A percentile compares a stretch with the other conserved stretches of the same genome.
Evolutionary conservation across 176 grass and related monocot genomes (phyloP).

Genomic region (Cenchrus americanus): DNA sequence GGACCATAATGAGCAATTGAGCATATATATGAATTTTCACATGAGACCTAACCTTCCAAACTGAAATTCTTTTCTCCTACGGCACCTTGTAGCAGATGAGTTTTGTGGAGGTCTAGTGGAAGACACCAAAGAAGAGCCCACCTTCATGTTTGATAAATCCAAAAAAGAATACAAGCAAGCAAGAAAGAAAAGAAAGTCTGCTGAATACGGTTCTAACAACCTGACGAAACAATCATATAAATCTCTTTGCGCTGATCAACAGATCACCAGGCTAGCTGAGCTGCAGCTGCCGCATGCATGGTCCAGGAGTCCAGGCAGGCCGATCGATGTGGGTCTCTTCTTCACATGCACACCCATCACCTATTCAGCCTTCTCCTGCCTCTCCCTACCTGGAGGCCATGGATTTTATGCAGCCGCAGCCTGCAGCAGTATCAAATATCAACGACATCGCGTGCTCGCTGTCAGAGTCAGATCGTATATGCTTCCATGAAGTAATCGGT

Average conservation of each 20-base stretch:
- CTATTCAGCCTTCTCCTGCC: neutral
- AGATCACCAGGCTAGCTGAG: neutral
- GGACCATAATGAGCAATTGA: no score
- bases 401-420: neutral
- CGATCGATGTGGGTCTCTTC: neutral
- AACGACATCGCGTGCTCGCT: neutral
- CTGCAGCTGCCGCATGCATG: neutral
- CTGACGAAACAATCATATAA: neutral
- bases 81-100: no score
- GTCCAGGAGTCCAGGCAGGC: neutral
- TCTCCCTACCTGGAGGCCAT: neutral
- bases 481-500: slow-evolving; percentile 30
- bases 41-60: no score
- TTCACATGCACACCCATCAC: neutral
- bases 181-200: neutral
- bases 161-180: neutral
- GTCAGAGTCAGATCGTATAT: slow-evolving; percentile 6
- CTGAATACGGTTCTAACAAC: neutral
- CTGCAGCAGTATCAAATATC: neutral
- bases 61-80: no score
- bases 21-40: no score
- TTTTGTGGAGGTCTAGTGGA: no score
- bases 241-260: neutral
- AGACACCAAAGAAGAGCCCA: no score
- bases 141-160: no score